Evolutionary conservation across 1,139 yeast genomes (phyloP), one percentile per base, ranked within the genome.

Genomic region (Pichia sp.): DNA sequence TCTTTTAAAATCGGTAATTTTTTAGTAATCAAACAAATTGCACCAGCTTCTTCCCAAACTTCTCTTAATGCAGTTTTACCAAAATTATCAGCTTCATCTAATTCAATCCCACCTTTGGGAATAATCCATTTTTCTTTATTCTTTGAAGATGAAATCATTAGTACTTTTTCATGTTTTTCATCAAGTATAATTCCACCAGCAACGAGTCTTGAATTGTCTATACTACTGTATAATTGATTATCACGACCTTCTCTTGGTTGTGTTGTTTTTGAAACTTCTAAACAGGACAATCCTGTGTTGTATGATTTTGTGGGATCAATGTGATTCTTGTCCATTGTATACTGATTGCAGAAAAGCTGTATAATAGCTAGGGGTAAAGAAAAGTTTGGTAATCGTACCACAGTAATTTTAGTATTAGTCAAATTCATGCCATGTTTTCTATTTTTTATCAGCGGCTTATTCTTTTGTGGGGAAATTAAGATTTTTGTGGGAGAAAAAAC

Each of bases 1-100:
- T 89, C 96, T 50, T 76, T 77, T 29, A 87, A 84, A 1, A 77
- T 72, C 0, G 93, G 95, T 45, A 91, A 70, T 55, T 74, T 74
- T 46, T 64, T 60, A 2, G 73, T 61, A 16, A 89, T 75, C 19
- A 67, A 71, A 5, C 96, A 96, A 44, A 78, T 78, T 31, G 86
- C 87, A 0, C 99, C 99, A 0, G 96, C 95, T 68, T 93, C 99
- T 68, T 93, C 99, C 99, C 99, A 93, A 0, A 96, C 87, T 67
- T 93, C 99, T 54, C 99, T 73, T 18, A 77, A 73, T 0, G 98
- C 98, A 9, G 88, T 72, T 11, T 70, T 44, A 6, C 59, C 54
- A 52, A 59, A 67, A 44, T 67, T 60, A 43, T 80, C 82, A 3
- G 78, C 73, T 64, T 93, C 99, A 67, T 93, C 99, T 44, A 68